Evolutionary conservation across 495 filamentous ascomycete species (phyloP).

Genomic region (Neurospora discreta): DNA sequence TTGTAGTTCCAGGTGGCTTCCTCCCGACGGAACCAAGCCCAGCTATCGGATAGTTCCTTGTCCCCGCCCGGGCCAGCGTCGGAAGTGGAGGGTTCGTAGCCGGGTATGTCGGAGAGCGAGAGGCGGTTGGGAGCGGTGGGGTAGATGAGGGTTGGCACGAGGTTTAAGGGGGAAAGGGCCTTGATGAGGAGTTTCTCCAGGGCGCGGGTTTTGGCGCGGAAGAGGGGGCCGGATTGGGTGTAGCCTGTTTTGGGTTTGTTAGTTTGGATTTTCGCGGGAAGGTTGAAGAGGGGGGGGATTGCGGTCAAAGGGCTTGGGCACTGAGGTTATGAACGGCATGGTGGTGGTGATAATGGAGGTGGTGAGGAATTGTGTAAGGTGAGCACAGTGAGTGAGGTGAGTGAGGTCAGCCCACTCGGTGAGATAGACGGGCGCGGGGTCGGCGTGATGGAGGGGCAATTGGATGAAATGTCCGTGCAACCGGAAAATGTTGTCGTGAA

Average conservation of each 20-base stretch:
- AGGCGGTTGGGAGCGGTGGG: slow-evolving; percentile 54
- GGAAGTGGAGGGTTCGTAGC: slow-evolving; percentile 34
- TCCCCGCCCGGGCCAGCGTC: slow-evolving; percentile 19
- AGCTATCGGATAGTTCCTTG: slow-evolving; percentile 47
- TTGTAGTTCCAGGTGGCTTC: slow-evolving; percentile 47
- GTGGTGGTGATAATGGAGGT: neutral
- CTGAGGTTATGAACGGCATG: neutral
- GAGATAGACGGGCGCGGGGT: neutral
- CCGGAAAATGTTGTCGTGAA: too few species aligned
- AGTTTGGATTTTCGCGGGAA: neutral
- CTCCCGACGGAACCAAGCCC: slow-evolving; percentile 78
- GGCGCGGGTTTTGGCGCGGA: slow-evolving; percentile 82
- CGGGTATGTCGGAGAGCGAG: slow-evolving; percentile 57
- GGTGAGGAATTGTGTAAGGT: neutral
- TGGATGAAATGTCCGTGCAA: neutral
- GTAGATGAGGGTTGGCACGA: slow-evolving; percentile 47
- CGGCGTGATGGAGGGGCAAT: neutral
- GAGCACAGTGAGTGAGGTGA: neutral
- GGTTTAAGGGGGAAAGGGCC: slow-evolving; percentile 47
- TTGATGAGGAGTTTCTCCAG: slow-evolving; percentile 72
- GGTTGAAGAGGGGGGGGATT: neutral
- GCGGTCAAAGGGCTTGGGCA: neutral
- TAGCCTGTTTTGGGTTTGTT: slow-evolving; percentile 41
- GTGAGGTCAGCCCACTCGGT: neutral
- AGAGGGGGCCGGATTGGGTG: slow-evolving; percentile 81